These are phyloP conservation scores for Barnettozyma vustinii DNA, from an alignment of 805 yeast genomes.

Conservation along the genomic window DNA sequence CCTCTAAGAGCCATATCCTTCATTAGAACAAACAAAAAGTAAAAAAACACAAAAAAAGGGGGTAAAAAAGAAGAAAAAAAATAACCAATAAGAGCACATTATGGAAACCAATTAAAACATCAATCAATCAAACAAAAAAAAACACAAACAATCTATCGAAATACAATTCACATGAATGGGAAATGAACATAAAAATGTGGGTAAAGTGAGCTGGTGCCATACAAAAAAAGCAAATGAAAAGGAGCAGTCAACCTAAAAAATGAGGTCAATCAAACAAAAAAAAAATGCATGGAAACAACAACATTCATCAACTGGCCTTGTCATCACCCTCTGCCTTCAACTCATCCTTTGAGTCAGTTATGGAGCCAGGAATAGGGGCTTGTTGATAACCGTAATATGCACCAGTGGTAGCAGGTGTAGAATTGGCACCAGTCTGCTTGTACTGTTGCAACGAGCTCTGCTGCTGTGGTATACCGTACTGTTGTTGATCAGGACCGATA, in stretches of 20 bases:
- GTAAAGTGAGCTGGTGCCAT: neutral
- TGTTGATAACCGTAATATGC: conserved; percentile 11
- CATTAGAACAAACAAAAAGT: neutral
- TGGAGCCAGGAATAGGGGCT: neutral
- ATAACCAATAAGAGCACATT: neutral
- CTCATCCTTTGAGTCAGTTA: conserved; percentile 1
- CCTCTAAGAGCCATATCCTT: neutral
- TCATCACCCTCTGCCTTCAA: conserved; percentile 1
- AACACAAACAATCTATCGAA: conserved; percentile 1
- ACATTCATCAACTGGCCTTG: neutral
- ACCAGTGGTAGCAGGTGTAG: neutral
- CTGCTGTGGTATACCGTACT: conserved; percentile 1
- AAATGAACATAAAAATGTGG: neutral
- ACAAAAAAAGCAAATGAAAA: neutral
- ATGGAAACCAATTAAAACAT: neutral
- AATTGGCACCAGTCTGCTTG: neutral
- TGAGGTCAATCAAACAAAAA: neutral
- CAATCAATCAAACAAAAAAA: neutral
- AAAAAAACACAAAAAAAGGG: neutral
- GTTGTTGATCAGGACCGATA: conserved; percentile 7
- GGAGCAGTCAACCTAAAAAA: too few species aligned
- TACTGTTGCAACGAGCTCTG: conserved; percentile 5
- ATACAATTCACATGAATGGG: neutral
- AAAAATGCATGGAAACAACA: neutral
- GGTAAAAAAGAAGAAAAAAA: neutral